Evolutionary conservation across 2,329 filamentous ascomycete genomes (phyloP), one percentile per base, ranked within the genome.

Genomic region (Cordyceps javanica): DNA sequence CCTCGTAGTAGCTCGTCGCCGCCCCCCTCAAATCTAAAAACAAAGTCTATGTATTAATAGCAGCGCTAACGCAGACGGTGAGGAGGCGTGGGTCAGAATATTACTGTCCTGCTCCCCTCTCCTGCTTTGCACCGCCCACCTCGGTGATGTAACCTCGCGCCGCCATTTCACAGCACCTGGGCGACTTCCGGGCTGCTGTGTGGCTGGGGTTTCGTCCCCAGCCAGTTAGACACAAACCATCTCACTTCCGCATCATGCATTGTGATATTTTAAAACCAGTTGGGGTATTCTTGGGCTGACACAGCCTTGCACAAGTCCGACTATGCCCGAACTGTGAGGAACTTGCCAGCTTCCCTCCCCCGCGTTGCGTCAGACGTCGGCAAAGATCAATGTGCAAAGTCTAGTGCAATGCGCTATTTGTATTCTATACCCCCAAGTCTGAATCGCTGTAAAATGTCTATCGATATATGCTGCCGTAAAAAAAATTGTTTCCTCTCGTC

Each of bases 81-180:
- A 38, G 3, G 34, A 14, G 36, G 36, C 14, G 36, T 38, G 36
- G 36, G 14, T n/a, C n/a, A n/a, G 16, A 14, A 46, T 55, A 55
- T 55, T 55, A 55, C 52, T 55, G 23, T 46, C 52, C 52, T 25
- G 16, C 30, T n/a, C n/a, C n/a, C n/a, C 52, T 55, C 19, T 46
- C 52, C 52, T 25, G 16, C 30, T 30, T 13, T 46, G 41, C 52
- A 55, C 52, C 28, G 52, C 52, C 52, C 41, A 25, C 39, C 11
- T 46, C 21, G 41, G 30, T 19, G 41, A 55, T 55, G 52, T 30
- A 21, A 38, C 52, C n/a, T n/a, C n/a, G n/a, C n/a, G n/a, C n/a
- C n/a, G n/a, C n/a, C n/a, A n/a, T n/a, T n/a, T n/a, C n/a, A n/a
- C n/a, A n/a, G n/a, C n/a, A n/a, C n/a, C n/a, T n/a, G n/a, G n/a